Conservation (phyloP, 352 stramenopile genomes). For the Phytophthora idaei region DNA sequence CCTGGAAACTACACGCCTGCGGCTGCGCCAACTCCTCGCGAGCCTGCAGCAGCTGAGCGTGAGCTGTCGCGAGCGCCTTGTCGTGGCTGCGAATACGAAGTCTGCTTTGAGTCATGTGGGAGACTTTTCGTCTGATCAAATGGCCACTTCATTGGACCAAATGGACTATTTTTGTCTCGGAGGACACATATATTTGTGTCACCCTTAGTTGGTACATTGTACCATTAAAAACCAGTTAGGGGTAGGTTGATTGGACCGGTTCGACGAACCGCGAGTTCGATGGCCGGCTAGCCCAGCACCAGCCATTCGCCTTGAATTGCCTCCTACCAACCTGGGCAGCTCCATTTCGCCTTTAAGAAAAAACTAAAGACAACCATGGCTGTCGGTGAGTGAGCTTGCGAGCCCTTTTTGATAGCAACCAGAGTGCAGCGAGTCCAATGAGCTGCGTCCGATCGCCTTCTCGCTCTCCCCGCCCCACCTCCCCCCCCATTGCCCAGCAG, state of each 20-base stretch:
- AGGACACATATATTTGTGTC: too few species aligned
- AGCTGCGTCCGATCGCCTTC: slow-evolving; percentile 17
- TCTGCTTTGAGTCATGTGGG: background rate
- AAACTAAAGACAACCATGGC: slow-evolving; percentile 88
- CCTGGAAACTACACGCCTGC: slow-evolving; percentile 38
- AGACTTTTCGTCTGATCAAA: too few species aligned
- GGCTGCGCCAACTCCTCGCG: slow-evolving; percentile 29
- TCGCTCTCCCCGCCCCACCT: slow-evolving; percentile 2
- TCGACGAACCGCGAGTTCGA: slow-evolving; percentile 22
- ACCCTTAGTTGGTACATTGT: too few species aligned
- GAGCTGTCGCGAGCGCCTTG: slow-evolving; percentile 23
- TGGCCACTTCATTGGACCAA: too few species aligned
- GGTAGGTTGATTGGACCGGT: slow-evolving; percentile 29
- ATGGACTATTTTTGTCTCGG: background rate
- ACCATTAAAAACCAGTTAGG: slow-evolving; percentile 16
- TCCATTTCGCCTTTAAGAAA: slow-evolving; percentile 92
- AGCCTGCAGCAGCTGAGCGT: slow-evolving; percentile 27
- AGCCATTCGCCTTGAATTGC: slow-evolving; percentile 57
- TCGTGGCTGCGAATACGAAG: slow-evolving; percentile 11
- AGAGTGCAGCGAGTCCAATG: slow-evolving; percentile 3
- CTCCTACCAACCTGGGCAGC: slow-evolving; percentile 19
- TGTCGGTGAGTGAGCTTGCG: slow-evolving; percentile 68
- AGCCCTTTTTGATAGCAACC: background rate
- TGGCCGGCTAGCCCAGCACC: slow-evolving; percentile 49
- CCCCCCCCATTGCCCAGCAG: slow-evolving; percentile 3